Conservation (phyloP, 2,329 filamentous ascomycete species). For the Dissoconium aciculare region DNA sequence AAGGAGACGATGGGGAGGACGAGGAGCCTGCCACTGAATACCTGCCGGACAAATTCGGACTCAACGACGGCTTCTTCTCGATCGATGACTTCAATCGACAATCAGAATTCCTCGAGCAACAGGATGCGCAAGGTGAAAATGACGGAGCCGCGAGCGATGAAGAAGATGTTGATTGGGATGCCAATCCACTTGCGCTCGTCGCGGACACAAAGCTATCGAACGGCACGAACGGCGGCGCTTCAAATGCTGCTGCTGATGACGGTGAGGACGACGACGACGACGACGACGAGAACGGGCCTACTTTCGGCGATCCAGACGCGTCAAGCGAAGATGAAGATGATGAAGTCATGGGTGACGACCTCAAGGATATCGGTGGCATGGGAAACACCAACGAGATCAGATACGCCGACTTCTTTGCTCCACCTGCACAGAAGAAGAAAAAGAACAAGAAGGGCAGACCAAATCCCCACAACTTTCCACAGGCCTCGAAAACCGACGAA, state of each 20-base stretch:
- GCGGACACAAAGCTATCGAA: constrained; percentile 23
- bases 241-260: constrained; percentile 19
- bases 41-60: constrained; percentile 59
- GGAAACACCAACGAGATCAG: constrained; percentile 76
- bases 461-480: constrained; percentile 37
- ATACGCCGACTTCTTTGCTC: constrained; percentile 88
- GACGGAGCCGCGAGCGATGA: constrained; percentile 66
- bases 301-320: constrained; percentile 68
- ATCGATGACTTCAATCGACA: constrained; percentile 96
- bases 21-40: constrained; percentile 42
- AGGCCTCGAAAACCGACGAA: constrained; percentile 21
- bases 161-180: constrained; percentile 76
- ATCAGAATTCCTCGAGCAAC: constrained; percentile 74
- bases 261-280: constrained; percentile 34
- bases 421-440: constrained; percentile 57
- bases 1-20: constrained; percentile 34
- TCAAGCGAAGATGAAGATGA: constrained; percentile 48
- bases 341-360: constrained; percentile 40
- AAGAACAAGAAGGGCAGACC: constrained; percentile 40
- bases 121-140: constrained; percentile 64
- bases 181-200: constrained; percentile 47
- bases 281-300: constrained; percentile 63
- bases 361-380: constrained; percentile 37
- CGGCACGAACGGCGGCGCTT: constrained; percentile 18
- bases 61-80: constrained; percentile 97